phyloP scores from a whole-genome alignment of 352 stramenopile species.

The Globisporangium nodosum region DNA sequence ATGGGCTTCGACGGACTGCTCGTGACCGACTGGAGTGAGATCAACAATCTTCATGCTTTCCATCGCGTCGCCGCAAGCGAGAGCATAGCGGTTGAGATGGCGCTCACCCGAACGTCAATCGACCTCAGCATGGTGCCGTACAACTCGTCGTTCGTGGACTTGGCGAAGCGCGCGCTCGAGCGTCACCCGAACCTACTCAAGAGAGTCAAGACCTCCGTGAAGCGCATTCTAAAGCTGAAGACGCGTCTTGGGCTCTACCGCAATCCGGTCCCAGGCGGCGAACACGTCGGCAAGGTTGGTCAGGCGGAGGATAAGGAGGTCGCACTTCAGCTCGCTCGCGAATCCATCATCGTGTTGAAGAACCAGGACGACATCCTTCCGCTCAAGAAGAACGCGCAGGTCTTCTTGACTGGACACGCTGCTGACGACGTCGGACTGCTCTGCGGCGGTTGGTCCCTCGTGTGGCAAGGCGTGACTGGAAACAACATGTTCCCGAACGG shows the following conservation, averaged over 20 bases:
- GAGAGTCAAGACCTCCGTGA: constrained; percentile 51
- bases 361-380: constrained; percentile 63
- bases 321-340: constrained; percentile 63
- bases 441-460: constrained; percentile 79
- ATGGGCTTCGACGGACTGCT: constrained; percentile 86
- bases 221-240: constrained; percentile 73
- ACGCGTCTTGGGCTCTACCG: constrained; percentile 66
- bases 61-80: constrained; percentile 45
- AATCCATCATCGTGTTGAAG: constrained; percentile 84
- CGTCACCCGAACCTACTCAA: constrained; percentile 24
- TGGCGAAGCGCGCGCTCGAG: constrained; percentile 32
- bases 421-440: constrained; percentile 64
- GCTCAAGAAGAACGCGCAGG: constrained; percentile 18
- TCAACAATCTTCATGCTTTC: constrained; percentile 80
- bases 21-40: constrained; percentile 92
- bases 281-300: constrained; percentile 43
- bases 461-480: constrained; percentile 81
- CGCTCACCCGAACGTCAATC: constrained; percentile 69
- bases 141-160: constrained; percentile 45
- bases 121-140: constrained; percentile 91
- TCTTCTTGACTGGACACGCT: constrained; percentile 70
- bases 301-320: constrained; percentile 38
- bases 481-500: constrained; percentile 60
- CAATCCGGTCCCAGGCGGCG: constrained; percentile 40
- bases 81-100: constrained; percentile 60